Conservation (phyloP, 345 rosid species). For the Tarenaya hassleriana region DNA sequence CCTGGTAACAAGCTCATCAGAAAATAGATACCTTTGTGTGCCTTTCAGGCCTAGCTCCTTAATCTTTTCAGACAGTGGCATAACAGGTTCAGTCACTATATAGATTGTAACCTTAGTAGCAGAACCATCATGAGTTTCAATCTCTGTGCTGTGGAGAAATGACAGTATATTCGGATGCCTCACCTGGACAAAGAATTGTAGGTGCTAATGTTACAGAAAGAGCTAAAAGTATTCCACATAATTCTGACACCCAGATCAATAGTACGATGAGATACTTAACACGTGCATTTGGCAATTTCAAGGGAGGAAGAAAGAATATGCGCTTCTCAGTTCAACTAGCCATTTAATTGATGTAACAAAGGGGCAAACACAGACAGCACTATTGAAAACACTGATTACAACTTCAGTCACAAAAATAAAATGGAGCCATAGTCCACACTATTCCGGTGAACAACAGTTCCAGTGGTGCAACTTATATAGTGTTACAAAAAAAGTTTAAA, state of each 20-base stretch:
- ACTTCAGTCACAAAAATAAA: slow-evolving; percentile 7
- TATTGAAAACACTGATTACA: not conserved
- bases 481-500: too few relatives aligned
- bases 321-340: not conserved
- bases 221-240: slow-evolving; percentile 7
- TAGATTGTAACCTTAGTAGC: slow-evolving; percentile 67
- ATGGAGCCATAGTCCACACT: not conserved
- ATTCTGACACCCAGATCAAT: not conserved
- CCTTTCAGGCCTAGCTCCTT: slow-evolving; percentile 88
- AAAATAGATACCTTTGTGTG: slow-evolving; percentile 62
- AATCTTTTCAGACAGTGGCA: slow-evolving; percentile 93
- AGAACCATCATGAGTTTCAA: slow-evolving; percentile 69
- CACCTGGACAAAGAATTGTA: slow-evolving; percentile 46
- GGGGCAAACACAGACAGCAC: not conserved
- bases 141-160: slow-evolving; percentile 92
- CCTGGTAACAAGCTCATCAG: slow-evolving; percentile 12
- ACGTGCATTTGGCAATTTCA: not conserved
- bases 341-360: not conserved
- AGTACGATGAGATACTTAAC: not conserved
- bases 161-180: slow-evolving; percentile 95
- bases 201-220: slow-evolving; percentile 7
- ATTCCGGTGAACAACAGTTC: slow-evolving; percentile 3
- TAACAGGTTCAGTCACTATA: slow-evolving; percentile 96
- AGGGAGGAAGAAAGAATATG: not conserved
- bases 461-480: not conserved